Percentiles rank a stretch among this genome's conserved stretches.
Evolutionary conservation across 345 rosid species (phyloP).

Genomic region (Moringa oleifera): DNA sequence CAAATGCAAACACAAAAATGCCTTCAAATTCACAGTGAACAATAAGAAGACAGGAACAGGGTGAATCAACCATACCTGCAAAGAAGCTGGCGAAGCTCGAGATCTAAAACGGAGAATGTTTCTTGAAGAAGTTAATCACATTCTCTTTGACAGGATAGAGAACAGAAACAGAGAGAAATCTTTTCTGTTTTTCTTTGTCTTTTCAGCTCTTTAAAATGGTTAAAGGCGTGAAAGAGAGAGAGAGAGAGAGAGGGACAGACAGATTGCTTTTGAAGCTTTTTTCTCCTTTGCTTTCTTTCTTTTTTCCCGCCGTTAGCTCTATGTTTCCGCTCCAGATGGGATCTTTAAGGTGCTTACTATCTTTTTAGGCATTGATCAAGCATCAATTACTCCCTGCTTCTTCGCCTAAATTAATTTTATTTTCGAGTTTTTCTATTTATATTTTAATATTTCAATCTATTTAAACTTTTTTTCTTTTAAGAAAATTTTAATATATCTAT

Average conservation of each 20-base stretch:
- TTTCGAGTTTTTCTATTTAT: no score
- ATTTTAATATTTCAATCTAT: no score
- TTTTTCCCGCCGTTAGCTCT: constrained; percentile 57
- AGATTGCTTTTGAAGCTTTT: constrained; percentile 22
- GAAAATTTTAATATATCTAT: no score
- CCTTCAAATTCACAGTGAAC: background rate
- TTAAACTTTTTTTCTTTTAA: no score
- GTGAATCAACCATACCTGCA: constrained; percentile 2
- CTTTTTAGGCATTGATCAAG: no score
- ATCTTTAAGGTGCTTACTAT: background rate
- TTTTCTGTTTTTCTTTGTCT: constrained; percentile 5
- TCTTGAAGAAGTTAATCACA: constrained; percentile 16
- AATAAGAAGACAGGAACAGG: background rate
- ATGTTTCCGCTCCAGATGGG: constrained; percentile 24
- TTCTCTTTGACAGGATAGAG: constrained; percentile 12
- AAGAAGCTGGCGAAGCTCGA: constrained; percentile 12
- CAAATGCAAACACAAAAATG: background rate
- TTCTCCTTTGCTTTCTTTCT: no score
- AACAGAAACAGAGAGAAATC: constrained; percentile 15
- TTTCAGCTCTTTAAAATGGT: constrained; percentile 14
- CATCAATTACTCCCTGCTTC: no score
- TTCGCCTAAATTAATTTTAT: no score
- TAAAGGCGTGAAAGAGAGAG: background rate
- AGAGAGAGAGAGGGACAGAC: constrained; percentile 10
- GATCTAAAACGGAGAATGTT: constrained; percentile 24